A percentile compares a stretch with the other conserved stretches of the same genome.
These are phyloP conservation scores for Yamadazyma sp. DNA, from an alignment of 805 yeast genomes.

Conservation along the genomic window DNA sequence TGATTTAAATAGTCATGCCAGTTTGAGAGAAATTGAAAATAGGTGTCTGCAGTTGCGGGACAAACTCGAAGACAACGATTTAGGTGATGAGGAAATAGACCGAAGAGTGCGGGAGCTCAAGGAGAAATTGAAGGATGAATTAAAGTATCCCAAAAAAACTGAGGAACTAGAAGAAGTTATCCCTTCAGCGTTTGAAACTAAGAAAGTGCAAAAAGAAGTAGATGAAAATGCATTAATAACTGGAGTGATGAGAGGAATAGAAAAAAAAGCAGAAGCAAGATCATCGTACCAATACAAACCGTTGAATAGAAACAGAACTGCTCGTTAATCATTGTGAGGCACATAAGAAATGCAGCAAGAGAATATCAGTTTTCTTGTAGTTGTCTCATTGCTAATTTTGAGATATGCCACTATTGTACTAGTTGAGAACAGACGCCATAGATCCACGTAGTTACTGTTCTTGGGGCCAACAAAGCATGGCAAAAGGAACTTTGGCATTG, in stretches of 20 bases:
- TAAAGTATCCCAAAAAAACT: too few relatives aligned
- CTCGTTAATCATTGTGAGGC: background rate
- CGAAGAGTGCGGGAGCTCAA: slow-evolving; percentile 22
- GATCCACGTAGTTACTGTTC: too few relatives aligned
- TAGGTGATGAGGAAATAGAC: slow-evolving; percentile 32
- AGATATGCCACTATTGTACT: too few relatives aligned
- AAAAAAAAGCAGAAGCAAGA: background rate
- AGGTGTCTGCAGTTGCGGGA: slow-evolving; percentile 53
- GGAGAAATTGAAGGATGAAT: slow-evolving; percentile 2
- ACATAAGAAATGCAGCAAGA: background rate
- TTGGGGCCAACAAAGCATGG: too few relatives aligned
- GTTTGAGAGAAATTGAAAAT: slow-evolving; percentile 40
- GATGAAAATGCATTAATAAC: too few relatives aligned
- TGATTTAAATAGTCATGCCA: slow-evolving; percentile 29
- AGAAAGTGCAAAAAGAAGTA: too few relatives aligned
- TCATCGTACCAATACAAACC: background rate
- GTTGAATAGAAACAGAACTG: background rate
- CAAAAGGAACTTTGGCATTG: too few relatives aligned
- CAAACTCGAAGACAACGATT: slow-evolving; percentile 47
- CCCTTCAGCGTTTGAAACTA: too few relatives aligned
- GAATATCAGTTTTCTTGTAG: too few relatives aligned
- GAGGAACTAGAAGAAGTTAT: too few relatives aligned
- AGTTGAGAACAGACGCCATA: too few relatives aligned
- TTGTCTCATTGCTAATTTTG: too few relatives aligned
- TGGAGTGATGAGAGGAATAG: background rate